Evolutionary conservation across 2,329 filamentous ascomycete genomes (phyloP).

Genomic region (Fusarium euwallaceae): DNA sequence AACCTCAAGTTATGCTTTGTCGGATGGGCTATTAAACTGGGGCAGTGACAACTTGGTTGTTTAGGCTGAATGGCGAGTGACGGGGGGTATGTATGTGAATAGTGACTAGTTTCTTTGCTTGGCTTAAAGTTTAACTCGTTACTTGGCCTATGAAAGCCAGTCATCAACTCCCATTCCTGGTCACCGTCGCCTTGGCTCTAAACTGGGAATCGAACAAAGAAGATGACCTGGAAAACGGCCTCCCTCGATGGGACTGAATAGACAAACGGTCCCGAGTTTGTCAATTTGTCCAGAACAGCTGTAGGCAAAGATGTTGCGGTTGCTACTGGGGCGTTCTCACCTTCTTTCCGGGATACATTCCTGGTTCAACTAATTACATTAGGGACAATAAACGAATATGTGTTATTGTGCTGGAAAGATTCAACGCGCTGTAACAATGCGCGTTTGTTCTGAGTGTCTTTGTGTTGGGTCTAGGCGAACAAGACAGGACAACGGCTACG

Average conservation of each 20-base stretch:
- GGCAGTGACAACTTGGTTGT: background rate
- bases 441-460: background rate
- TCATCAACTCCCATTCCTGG: background rate
- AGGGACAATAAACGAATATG: background rate
- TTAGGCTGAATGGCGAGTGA: background rate
- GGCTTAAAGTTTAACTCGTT: background rate
- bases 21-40: background rate
- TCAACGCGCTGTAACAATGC: background rate
- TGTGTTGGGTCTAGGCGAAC: background rate
- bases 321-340: background rate
- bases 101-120: background rate
- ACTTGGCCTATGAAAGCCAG: background rate
- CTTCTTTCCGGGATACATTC: background rate
- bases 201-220: background rate
- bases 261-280: background rate
- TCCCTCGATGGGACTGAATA: background rate
- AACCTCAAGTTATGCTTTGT: background rate
- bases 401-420: background rate
- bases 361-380: background rate
- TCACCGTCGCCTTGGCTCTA: background rate
- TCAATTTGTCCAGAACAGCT: background rate
- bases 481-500: background rate
- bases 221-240: background rate
- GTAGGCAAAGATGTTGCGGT: background rate
- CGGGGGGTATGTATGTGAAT: background rate